Conservation (phyloP, 805 yeast genomes). For the Soucietia sequanensis region DNA sequence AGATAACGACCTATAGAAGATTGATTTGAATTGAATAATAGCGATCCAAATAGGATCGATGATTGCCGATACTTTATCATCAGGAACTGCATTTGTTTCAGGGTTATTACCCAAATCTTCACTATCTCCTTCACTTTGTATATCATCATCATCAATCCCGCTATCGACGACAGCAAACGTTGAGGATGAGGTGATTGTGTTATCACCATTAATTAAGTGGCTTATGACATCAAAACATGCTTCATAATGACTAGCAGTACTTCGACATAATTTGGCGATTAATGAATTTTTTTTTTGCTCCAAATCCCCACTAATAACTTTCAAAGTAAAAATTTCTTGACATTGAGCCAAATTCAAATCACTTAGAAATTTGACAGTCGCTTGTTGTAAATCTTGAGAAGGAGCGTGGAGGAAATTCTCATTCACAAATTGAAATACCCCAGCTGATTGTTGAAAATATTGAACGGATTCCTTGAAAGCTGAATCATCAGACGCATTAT, state of each 20-base stretch:
- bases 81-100: slow-evolving; percentile 9
- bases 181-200: slow-evolving; percentile 8
- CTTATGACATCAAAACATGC: slow-evolving; percentile 47
- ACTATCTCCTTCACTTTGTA: slow-evolving; percentile 19
- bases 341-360: slow-evolving; percentile 80
- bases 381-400: slow-evolving; percentile 68
- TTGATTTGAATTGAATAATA: slow-evolving; percentile 49
- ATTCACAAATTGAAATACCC: slow-evolving; percentile 66
- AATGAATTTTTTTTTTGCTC: slow-evolving; percentile 61
- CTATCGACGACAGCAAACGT: slow-evolving; percentile 20
- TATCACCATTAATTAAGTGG: slow-evolving; percentile 15
- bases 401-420: slow-evolving; percentile 91
- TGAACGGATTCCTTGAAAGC: slow-evolving; percentile 60
- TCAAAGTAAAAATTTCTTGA: slow-evolving; percentile 77
- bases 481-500: slow-evolving; percentile 28
- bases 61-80: slow-evolving; percentile 20
- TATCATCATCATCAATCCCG: slow-evolving; percentile 32
- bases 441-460: slow-evolving; percentile 72
- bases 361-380: slow-evolving; percentile 62
- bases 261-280: slow-evolving; percentile 70
- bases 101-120: slow-evolving; percentile 8
- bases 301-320: slow-evolving; percentile 51
- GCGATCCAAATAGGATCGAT: slow-evolving; percentile 50
- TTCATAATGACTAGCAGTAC: slow-evolving; percentile 56
- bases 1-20: slow-evolving; percentile 59